phyloP scores from a whole-genome alignment of 768 basidiomycete species.

The Tulasnella sp. region DNA sequence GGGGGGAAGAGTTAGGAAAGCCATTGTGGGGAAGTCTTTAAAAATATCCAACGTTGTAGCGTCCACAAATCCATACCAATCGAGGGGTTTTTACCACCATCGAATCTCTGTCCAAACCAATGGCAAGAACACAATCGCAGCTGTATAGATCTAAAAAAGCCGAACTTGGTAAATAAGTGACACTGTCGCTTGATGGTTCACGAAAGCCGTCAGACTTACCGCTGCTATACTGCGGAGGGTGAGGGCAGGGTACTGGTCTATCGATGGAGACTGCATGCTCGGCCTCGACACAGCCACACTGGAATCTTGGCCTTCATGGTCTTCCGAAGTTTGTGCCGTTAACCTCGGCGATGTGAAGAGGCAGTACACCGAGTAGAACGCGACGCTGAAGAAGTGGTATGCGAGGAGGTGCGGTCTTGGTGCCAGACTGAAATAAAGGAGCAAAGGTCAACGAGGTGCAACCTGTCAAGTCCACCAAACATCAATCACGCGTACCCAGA shows the following conservation, averaged over 20 bases:
- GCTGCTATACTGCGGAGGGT: slow-evolving; percentile 51
- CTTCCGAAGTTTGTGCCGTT: neutral
- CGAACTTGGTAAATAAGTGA: too few species aligned
- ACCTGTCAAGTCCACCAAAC: too few species aligned
- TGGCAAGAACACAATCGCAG: slow-evolving; percentile 79
- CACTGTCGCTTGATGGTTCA: too few species aligned
- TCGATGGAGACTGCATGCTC: slow-evolving; percentile 35
- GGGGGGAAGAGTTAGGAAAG: too few species aligned
- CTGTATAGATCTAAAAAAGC: slow-evolving; percentile 66
- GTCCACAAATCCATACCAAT: neutral
- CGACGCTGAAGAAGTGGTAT: slow-evolving; percentile 91
- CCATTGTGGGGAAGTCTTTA: neutral
- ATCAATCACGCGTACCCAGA: slow-evolving; percentile 65
- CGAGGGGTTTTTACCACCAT: slow-evolving; percentile 40
- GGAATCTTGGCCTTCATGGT: slow-evolving; percentile 9
- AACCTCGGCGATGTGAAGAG: slow-evolving; percentile 58
- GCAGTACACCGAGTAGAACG: slow-evolving; percentile 87
- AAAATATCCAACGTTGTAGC: neutral
- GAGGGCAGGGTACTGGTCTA: slow-evolving; percentile 60
- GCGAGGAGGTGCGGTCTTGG: slow-evolving; percentile 72
- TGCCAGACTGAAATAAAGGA: slow-evolving; percentile 41
- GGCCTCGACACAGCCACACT: neutral
- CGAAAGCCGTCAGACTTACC: slow-evolving; percentile 54
- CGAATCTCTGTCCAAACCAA: slow-evolving; percentile 79
- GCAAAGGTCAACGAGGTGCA: neutral